These are phyloP conservation scores for Hypoxylon cercidicola DNA, from an alignment of 495 filamentous ascomycete genomes.

Conservation along the genomic window DNA sequence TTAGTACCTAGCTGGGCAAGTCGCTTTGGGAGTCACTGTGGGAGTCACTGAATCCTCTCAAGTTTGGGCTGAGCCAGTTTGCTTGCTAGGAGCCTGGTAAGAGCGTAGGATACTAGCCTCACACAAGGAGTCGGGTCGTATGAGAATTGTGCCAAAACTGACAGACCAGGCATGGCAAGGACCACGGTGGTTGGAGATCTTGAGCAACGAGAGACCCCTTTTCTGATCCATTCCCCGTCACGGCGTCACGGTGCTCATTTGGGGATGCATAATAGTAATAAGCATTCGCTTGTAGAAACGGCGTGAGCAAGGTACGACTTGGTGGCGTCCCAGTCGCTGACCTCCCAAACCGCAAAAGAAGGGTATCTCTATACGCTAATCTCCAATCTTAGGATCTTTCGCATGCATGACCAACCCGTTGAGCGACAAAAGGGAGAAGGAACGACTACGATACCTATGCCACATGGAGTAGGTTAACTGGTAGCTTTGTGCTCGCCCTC, in stretches of 20 bases:
- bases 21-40: constrained; percentile 28
- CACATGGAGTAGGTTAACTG: constrained; percentile 17
- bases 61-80: constrained; percentile 32
- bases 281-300: constrained; percentile 8
- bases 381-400: constrained; percentile 15
- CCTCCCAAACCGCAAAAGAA: constrained; percentile 16
- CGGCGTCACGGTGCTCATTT: constrained; percentile 9
- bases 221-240: constrained; percentile 5
- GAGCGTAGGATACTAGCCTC: constrained; percentile 20
- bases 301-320: constrained; percentile 22
- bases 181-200: constrained; percentile 12
- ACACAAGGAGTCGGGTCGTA: constrained; percentile 30
- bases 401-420: constrained; percentile 4
- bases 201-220: constrained; percentile 10
- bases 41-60: constrained; percentile 20
- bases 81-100: constrained; percentile 31
- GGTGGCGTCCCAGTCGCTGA: constrained; percentile 21
- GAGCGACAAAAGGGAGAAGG: constrained; percentile 17
- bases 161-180: constrained; percentile 22
- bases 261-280: constrained; percentile 14
- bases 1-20: constrained; percentile 19
- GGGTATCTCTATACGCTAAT: constrained; percentile 20
- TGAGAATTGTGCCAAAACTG: constrained; percentile 21
- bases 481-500: constrained; percentile 1
- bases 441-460: constrained; percentile 9